These are phyloP conservation scores for Flagelloscypha sp. DNA, from an alignment of 768 basidiomycete species.

Conservation along the genomic window DNA sequence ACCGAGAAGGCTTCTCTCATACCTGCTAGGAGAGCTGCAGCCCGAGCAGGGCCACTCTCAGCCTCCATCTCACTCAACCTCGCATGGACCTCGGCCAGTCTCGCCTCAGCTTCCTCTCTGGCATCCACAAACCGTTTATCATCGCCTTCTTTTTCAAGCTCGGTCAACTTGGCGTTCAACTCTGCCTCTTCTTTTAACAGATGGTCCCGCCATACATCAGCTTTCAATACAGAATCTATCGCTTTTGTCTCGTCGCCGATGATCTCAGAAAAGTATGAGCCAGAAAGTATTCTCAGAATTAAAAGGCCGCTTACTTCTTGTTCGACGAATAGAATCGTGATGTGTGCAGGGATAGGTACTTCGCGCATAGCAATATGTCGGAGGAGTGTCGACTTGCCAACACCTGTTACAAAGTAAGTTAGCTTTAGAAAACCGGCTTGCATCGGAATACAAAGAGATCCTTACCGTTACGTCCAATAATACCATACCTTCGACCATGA, in stretches of 20 bases:
- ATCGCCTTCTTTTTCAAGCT: slow-evolving; percentile 66
- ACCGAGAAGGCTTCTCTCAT: slow-evolving; percentile 6
- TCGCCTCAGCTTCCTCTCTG: slow-evolving; percentile 72
- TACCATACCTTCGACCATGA: slow-evolving; percentile 82
- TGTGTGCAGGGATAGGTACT: slow-evolving; percentile 87
- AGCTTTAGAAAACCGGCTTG: slow-evolving; percentile 1
- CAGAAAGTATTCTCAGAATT: no score
- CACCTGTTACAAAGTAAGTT: slow-evolving; percentile 47
- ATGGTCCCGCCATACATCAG: slow-evolving; percentile 98
- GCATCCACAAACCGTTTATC: slow-evolving; percentile 79
- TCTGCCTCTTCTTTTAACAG: slow-evolving; percentile 75
- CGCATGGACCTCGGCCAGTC: slow-evolving; percentile 84
- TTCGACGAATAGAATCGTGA: slow-evolving; percentile 96
- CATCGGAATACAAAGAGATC: neutral
- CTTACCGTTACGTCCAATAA: slow-evolving; percentile 82
- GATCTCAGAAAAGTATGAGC: slow-evolving; percentile 42
- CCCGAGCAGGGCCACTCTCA: slow-evolving; percentile 91
- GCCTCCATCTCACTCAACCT: slow-evolving; percentile 97
- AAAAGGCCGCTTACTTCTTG: slow-evolving; percentile 88
- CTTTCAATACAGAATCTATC: slow-evolving; percentile 92
- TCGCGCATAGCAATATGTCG: slow-evolving; percentile 94
- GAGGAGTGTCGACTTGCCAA: slow-evolving; percentile 94
- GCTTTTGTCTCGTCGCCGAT: slow-evolving; percentile 90
- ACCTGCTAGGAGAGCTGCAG: slow-evolving; percentile 85
- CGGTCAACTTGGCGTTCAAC: slow-evolving; percentile 64